These are phyloP conservation scores for Mucor ambiguus DNA, from an alignment of 371 early-diverging fungal genomes.

Conservation along the genomic window DNA sequence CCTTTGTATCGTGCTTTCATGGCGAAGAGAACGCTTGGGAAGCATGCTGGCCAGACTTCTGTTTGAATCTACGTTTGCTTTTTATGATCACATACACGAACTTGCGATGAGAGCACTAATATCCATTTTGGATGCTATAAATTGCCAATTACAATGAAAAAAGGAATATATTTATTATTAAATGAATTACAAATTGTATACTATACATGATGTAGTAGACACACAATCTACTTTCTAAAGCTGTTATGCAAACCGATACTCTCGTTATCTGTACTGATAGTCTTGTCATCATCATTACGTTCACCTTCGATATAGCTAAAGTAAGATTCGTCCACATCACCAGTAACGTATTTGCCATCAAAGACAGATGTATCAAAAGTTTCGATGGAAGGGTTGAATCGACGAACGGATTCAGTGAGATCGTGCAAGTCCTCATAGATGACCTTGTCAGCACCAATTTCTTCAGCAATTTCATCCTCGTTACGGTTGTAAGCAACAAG, in stretches of 20 bases:
- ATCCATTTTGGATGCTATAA: not conserved
- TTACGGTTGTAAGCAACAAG: conserved; percentile 83
- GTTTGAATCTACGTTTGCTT: too few relatives aligned
- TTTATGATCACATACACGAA: not conserved
- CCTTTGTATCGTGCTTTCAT: too few relatives aligned
- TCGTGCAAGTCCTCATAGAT: conserved; percentile 90
- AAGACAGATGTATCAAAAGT: conserved; percentile 96
- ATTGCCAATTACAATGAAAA: not conserved
- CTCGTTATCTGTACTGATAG: conserved; percentile 57
- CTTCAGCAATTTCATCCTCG: conserved; percentile 82
- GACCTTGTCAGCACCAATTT: conserved; percentile 91
- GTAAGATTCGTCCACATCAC: conserved; percentile 82
- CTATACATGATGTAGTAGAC: not conserved
- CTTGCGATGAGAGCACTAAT: not conserved
- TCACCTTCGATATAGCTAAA: conserved; percentile 71
- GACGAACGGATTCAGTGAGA: conserved; percentile 75
- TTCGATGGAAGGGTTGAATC: conserved; percentile 80
- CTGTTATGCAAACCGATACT: conserved; percentile 68
- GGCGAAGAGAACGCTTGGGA: too few relatives aligned
- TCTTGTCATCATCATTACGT: conserved; percentile 55
- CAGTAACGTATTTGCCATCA: conserved; percentile 90
- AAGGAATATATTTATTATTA: not conserved
- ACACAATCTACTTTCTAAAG: conserved; percentile 24
- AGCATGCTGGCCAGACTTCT: too few relatives aligned
- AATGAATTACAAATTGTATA: not conserved